Base-by-base conservation (phyloP, 179 eudicot genomes). In the Actinidia chinensis region DNA sequence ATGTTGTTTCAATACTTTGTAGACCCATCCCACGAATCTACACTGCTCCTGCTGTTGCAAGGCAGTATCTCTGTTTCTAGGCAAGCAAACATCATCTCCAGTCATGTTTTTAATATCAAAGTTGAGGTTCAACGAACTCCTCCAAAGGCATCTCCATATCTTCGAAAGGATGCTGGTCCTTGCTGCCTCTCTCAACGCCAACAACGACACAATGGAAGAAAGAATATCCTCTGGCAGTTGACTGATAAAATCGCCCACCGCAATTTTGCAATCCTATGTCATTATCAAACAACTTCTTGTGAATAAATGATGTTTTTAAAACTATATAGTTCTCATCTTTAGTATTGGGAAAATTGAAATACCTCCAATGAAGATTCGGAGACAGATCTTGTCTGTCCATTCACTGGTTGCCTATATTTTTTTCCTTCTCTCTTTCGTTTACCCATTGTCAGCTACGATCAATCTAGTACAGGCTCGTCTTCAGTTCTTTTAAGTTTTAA, bases 161-260 rank as follows among this genome's bases (percentile, higher is more conserved):
- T 42, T 70, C 13, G 74, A 70, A 20, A 70, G 11, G 17, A 52
- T 50, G 40, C 58, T 50, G 40, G 52, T n/a, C 25, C 52, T 48
- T 1, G 58, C 74, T n/a, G 51, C 74, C 33, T 70, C 74, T 70
- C 74, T 47, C 18, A 70, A 36, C 5, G 15, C 13, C 15, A 70
- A 23, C 12, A 52, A 23, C 18, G 74, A 70, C 25, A 70, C 43
- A 50, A 70, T 48, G 6, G 58, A 70, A 48, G 40, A 70, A 52
- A 68, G 51, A 44, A 68, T 68, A 17, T 68, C 72, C 22, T 68
- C 72, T 42, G 72, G 72, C 51, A 68, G 6, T 68, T 68, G n/a
- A 68, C 72, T 44, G 47, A 68, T 47, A 17, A 17, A 68, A 68
- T 68, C 72, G 47, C 8, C 20, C n/a, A 51, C 55, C 55, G 11